Evolutionary conservation across 371 early-diverging fungal species (phyloP).

Genomic region (Mucor ambiguus): DNA sequence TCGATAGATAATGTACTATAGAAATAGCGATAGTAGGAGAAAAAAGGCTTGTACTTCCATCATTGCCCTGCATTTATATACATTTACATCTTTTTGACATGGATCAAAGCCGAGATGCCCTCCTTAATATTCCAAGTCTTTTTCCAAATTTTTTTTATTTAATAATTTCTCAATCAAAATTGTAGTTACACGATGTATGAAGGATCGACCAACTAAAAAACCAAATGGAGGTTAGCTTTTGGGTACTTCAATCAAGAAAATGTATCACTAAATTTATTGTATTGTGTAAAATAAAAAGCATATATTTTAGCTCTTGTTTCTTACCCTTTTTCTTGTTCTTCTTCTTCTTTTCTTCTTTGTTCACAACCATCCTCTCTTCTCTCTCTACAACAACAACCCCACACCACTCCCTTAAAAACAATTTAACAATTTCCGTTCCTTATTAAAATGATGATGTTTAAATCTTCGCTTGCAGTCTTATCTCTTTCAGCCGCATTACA

Average conservation of each 20-base stretch:
- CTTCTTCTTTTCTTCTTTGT: conserved; percentile 4
- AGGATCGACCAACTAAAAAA: conserved; percentile 11
- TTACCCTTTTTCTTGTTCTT: not conserved
- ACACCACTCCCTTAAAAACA: conserved; percentile 10
- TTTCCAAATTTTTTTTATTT: conserved; percentile 4
- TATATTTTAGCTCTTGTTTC: not conserved
- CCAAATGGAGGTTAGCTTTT: not conserved
- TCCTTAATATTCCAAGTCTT: not conserved
- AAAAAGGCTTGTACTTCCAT: not conserved
- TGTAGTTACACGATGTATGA: conserved; percentile 10
- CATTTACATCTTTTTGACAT: not conserved
- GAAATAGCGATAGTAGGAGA: not conserved
- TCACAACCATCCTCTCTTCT: conserved; percentile 4
- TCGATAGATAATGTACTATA: not conserved
- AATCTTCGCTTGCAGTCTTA: conserved; percentile 17
- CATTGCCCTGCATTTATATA: not conserved
- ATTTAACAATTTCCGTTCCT: conserved; percentile 14
- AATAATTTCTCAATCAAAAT: conserved; percentile 4
- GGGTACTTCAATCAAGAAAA: not conserved
- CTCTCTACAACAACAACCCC: not conserved
- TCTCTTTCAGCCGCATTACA: conserved; percentile 22
- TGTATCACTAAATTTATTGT: conserved; percentile 30
- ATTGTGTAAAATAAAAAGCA: conserved; percentile 6
- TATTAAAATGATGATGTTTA: conserved; percentile 16
- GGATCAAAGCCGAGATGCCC: not conserved